Percentiles rank a stretch among this genome's conserved stretches.
Conservation (phyloP, 2,329 filamentous ascomycete species). For the Xylaria sp. region DNA sequence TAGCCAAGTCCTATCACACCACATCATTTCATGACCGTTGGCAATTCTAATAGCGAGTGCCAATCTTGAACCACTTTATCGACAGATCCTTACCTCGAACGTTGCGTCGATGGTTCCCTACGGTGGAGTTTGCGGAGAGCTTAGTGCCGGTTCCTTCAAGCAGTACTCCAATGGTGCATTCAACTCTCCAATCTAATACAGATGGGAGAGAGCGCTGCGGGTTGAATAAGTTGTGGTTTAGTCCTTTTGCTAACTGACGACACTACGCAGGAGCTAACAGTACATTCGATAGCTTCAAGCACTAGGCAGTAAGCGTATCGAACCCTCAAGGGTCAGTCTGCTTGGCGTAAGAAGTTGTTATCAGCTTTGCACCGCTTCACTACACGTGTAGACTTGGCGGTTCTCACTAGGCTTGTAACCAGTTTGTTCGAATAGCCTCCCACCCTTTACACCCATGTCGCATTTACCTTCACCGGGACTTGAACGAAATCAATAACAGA, state of each 20-base stretch:
- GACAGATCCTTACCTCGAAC: constrained; percentile 23
- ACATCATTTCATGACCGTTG: constrained; percentile 25
- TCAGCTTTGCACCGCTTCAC: not conserved
- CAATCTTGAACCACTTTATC: constrained; percentile 15
- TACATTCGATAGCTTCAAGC: not conserved
- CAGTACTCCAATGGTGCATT: not conserved
- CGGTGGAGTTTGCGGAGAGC: constrained; percentile 22
- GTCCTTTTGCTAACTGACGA: no score
- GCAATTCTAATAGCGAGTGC: not conserved
- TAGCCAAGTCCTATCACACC: constrained; percentile 8
- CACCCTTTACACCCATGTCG: not conserved
- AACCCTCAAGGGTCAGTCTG: not conserved
- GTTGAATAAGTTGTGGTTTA: no score
- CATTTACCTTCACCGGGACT: not conserved
- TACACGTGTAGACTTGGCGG: not conserved
- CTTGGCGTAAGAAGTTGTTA: constrained; percentile 3
- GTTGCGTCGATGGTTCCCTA: constrained; percentile 11
- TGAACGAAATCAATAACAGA: not conserved
- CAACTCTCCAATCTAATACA: not conserved
- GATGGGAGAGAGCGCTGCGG: not conserved
- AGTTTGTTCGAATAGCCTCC: not conserved
- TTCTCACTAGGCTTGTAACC: not conserved
- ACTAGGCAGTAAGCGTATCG: not conserved
- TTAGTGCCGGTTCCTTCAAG: constrained; percentile 8
- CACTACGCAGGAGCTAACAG: no score